A percentile compares a stretch with the other conserved stretches of the same genome.
These are phyloP conservation scores for Tylopilus rubrobrunneus DNA, from an alignment of 768 basidiomycete species.

Conservation along the genomic window DNA sequence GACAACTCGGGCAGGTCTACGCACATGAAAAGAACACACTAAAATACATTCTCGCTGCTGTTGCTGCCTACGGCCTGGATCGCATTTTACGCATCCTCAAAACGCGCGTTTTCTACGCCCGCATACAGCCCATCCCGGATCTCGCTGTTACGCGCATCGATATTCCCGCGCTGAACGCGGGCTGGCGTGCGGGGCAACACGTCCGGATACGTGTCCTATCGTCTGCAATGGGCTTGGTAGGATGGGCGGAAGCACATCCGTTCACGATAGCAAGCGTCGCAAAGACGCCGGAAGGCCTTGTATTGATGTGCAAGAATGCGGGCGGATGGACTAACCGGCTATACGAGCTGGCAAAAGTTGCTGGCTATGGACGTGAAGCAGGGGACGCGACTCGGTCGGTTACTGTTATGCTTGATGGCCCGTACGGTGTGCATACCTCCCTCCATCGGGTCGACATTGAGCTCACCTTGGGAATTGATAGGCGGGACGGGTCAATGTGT, in stretches of 20 bases:
- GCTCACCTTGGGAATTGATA: slow-evolving; percentile 15
- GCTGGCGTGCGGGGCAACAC: slow-evolving; percentile 62
- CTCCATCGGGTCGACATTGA: neutral
- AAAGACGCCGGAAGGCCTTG: slow-evolving; percentile 40
- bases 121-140: slow-evolving; percentile 42
- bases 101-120: slow-evolving; percentile 42
- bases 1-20: slow-evolving; percentile 19
- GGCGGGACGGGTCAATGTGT: slow-evolving; percentile 45
- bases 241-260: slow-evolving; percentile 46
- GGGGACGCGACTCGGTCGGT: slow-evolving; percentile 26
- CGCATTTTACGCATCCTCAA: slow-evolving; percentile 43
- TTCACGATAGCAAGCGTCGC: slow-evolving; percentile 49
- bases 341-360: slow-evolving; percentile 36
- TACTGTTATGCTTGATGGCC: slow-evolving; percentile 49
- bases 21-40: slow-evolving; percentile 26
- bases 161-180: slow-evolving; percentile 40
- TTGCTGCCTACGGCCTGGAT: slow-evolving; percentile 43
- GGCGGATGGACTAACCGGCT: slow-evolving; percentile 50
- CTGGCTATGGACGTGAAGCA: slow-evolving; percentile 31
- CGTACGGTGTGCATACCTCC: slow-evolving; percentile 37
- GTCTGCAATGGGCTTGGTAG: slow-evolving; percentile 36
- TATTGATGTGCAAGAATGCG: slow-evolving; percentile 46
- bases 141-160: slow-evolving; percentile 46
- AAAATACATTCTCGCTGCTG: slow-evolving; percentile 40
- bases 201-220: slow-evolving; percentile 48